Conservation (phyloP, 2,329 filamentous ascomycete species). For the Cladosporium cucumerinum region DNA sequence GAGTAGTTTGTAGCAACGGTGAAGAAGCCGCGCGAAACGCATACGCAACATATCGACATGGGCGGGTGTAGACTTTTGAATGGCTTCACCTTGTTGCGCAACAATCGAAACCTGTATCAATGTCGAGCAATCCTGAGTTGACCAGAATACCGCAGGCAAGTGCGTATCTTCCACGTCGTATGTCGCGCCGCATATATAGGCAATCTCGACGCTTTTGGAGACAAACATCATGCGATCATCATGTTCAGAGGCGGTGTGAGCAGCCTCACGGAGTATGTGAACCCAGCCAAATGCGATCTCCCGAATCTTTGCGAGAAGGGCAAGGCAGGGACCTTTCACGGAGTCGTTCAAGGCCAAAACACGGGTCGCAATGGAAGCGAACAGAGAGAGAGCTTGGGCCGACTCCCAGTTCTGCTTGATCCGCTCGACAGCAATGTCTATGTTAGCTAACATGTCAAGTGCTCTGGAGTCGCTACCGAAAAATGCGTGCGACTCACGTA, state of each 20-base stretch:
- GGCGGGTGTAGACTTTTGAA: too few relatives aligned
- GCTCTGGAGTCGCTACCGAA: too few relatives aligned
- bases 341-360: too few relatives aligned
- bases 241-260: slow-evolving; percentile 38
- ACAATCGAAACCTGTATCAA: slow-evolving; percentile 24
- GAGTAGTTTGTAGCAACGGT: too few relatives aligned
- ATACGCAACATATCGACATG: too few relatives aligned
- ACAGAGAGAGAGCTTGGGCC: slow-evolving; percentile 22
- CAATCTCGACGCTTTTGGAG: slow-evolving; percentile 49
- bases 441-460: too few relatives aligned
- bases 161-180: too few relatives aligned
- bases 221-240: slow-evolving; percentile 29
- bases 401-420: slow-evolving; percentile 32
- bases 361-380: slow-evolving; percentile 24
- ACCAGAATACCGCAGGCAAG: too few relatives aligned
- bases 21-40: slow-evolving; percentile 20
- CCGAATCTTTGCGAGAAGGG: slow-evolving; percentile 42
- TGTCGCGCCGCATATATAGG: slow-evolving; percentile 55
- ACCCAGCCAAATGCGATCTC: slow-evolving; percentile 52
- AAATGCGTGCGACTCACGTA: too few relatives aligned
- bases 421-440: too few relatives aligned
- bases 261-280: slow-evolving; percentile 44
- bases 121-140: slow-evolving; percentile 21
- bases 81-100: slow-evolving; percentile 23
- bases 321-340: too few relatives aligned